These are phyloP conservation scores for Calocera cornea DNA, from an alignment of 768 basidiomycete species.

Conservation along the genomic window DNA sequence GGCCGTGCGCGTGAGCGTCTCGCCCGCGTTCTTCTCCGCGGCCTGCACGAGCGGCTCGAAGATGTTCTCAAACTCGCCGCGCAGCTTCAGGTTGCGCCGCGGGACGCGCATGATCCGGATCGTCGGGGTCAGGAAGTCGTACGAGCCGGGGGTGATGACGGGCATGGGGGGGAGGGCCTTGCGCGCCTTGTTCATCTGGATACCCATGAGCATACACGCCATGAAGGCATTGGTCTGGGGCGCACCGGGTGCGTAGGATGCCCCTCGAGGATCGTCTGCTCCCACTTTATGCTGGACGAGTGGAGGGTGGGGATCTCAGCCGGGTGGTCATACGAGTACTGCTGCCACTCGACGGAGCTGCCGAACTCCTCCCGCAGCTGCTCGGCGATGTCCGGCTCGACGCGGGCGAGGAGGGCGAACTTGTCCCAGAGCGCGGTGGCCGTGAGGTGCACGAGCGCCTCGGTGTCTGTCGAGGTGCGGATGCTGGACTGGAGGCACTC, in stretches of 20 bases:
- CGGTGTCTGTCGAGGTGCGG: background rate
- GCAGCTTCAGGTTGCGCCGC: conserved; percentile 31
- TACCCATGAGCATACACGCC: conserved; percentile 4
- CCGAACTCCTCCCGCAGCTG: conserved; percentile 29
- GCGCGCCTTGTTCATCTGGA: conserved; percentile 47
- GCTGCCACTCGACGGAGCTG: conserved; percentile 41
- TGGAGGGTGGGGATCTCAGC: conserved; percentile 33
- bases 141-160: conserved; percentile 33
- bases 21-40: conserved; percentile 29
- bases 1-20: conserved; percentile 24
- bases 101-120: conserved; percentile 39
- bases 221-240: background rate
- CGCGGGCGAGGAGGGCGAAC: background rate
- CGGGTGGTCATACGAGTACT: conserved; percentile 33
- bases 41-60: conserved; percentile 31
- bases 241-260: conserved; percentile 47
- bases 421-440: background rate
- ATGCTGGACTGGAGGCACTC: background rate
- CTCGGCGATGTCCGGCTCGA: conserved; percentile 32
- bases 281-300: conserved; percentile 43
- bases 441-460: background rate
- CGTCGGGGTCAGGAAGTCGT: conserved; percentile 37
- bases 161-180: conserved; percentile 38
- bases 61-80: conserved; percentile 38
- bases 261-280: conserved; percentile 47